phyloP scores from a whole-genome alignment of 306 rosid species.

The Prunus mira region DNA sequence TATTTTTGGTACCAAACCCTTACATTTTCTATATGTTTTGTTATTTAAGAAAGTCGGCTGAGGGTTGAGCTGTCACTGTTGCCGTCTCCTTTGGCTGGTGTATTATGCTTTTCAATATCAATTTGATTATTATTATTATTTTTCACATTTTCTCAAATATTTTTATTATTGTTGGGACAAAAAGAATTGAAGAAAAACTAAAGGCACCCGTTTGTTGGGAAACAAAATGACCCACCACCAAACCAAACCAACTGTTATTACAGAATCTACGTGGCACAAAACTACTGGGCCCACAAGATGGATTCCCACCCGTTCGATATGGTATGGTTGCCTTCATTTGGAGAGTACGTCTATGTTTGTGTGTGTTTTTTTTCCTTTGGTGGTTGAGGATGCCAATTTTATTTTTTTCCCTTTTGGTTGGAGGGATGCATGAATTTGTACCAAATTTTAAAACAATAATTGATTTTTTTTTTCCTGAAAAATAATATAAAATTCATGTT shows the following conservation, averaged over 20 bases:
- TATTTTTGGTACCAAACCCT: slow-evolving; percentile 1
- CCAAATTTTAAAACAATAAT: not conserved
- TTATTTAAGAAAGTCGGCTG: slow-evolving; percentile 37
- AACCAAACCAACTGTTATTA: not conserved
- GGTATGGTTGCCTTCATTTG: not conserved
- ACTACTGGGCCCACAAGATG: slow-evolving; percentile 4
- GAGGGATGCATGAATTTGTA: not conserved
- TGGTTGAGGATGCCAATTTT: not conserved
- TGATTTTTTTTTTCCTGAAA: too few relatives aligned
- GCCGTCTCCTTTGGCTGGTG: slow-evolving; percentile 35
- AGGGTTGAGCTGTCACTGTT: slow-evolving; percentile 62
- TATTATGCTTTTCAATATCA: slow-evolving; percentile 23
- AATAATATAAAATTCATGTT: too few relatives aligned
- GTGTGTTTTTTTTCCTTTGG: not conserved
- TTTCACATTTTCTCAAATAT: slow-evolving; percentile 1
- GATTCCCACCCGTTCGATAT: slow-evolving; percentile 10
- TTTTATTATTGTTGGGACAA: not conserved
- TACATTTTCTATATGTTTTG: slow-evolving; percentile 17
- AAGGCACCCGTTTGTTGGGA: slow-evolving; percentile 10
- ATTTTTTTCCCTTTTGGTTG: not conserved
- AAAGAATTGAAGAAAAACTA: not conserved
- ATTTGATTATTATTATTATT: not conserved
- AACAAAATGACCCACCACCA: slow-evolving; percentile 19
- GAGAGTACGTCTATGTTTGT: not conserved
- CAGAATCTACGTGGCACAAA: not conserved